phyloP scores from a whole-genome alignment of 2,329 filamentous ascomycete genomes.

The Fusarium fracticaudum region DNA sequence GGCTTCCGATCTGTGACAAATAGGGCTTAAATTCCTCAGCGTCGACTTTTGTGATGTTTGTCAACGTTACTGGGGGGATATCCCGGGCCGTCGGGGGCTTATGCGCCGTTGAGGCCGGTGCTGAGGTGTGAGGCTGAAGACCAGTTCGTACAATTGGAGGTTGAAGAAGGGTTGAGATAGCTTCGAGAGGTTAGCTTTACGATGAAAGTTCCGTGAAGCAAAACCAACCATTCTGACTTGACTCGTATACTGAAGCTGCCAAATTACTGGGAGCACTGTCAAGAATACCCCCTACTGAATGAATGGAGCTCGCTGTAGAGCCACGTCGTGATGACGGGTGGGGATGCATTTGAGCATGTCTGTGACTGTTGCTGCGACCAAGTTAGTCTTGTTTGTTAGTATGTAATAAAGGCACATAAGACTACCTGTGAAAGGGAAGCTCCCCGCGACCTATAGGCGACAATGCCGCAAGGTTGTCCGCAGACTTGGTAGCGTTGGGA shows the following conservation, averaged over 20 bases:
- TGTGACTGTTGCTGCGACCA: constrained; percentile 44
- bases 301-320: constrained; percentile 87
- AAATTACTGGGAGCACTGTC: constrained; percentile 72
- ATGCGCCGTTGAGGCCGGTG: constrained; percentile 75
- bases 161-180: constrained; percentile 93
- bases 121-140: constrained; percentile 79
- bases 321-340: constrained; percentile 70
- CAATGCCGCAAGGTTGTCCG: constrained; percentile 69
- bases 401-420: not conserved
- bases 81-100: constrained; percentile 87
- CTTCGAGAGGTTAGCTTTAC: constrained; percentile 52
- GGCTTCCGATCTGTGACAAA: constrained; percentile 81
- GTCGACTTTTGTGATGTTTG: constrained; percentile 86
- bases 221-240: constrained; percentile 80
- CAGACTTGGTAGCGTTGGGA: constrained; percentile 68
- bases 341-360: constrained; percentile 57
- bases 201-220: not conserved
- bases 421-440: constrained; percentile 68
- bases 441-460: constrained; percentile 62
- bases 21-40: constrained; percentile 84
- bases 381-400: constrained; percentile 27
- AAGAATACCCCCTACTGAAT: constrained; percentile 85
- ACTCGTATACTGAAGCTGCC: constrained; percentile 70
- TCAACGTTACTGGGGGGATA: constrained; percentile 91
- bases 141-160: constrained; percentile 90